These are phyloP conservation scores for Lactarius tabidus DNA, from an alignment of 768 basidiomycete genomes.

Conservation along the genomic window DNA sequence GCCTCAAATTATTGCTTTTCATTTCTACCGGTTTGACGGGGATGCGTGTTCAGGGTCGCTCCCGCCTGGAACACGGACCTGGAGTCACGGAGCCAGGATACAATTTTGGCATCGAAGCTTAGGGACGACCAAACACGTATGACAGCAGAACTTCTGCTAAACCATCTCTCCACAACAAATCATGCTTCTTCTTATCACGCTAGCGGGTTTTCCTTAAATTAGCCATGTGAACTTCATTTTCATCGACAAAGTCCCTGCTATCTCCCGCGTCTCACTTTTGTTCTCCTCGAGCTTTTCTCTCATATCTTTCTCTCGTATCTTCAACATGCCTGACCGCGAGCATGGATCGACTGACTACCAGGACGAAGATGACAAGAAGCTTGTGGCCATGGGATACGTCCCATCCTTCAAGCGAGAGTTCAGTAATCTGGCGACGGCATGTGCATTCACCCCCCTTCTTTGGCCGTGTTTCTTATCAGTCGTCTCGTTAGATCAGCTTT, in stretches of 20 bases:
- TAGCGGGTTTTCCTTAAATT: background rate
- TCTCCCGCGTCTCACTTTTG: background rate
- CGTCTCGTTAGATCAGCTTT: constrained; percentile 53
- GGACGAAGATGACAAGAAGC: constrained; percentile 56
- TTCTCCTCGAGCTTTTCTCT: background rate
- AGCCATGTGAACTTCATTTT: background rate
- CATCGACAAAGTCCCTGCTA: background rate
- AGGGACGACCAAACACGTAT: background rate
- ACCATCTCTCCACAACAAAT: background rate
- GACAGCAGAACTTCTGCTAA: background rate
- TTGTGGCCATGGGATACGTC: constrained; percentile 65
- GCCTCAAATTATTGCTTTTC: background rate
- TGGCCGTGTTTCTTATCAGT: background rate
- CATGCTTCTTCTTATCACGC: background rate
- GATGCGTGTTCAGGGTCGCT: background rate
- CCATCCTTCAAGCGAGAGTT: constrained; percentile 86
- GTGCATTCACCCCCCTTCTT: constrained; percentile 22
- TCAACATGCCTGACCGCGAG: constrained; percentile 11
- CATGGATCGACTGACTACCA: background rate
- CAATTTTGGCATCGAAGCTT: background rate
- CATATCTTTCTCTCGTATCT: background rate
- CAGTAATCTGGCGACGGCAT: constrained; percentile 71
- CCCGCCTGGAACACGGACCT: background rate
- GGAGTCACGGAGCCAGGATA: background rate
- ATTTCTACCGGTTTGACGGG: background rate